phyloP scores from a whole-genome alignment of 179 eudicot species.

The Dionaea muscipula region DNA sequence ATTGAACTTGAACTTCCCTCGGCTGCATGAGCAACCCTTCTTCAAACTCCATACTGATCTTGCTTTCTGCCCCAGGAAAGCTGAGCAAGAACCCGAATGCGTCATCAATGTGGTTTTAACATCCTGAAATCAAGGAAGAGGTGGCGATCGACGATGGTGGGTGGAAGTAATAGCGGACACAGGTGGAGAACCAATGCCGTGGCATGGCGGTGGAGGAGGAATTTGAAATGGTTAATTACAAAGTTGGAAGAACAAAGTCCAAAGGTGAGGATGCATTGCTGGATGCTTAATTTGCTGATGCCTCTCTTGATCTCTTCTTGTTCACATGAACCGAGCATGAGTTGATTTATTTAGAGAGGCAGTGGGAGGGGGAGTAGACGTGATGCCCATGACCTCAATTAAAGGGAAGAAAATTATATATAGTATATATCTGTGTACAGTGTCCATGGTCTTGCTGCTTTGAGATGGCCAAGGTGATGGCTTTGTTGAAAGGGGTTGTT shows the following conservation, averaged over 20 bases:
- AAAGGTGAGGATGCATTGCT: neutral
- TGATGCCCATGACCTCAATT: slow-evolving; percentile 39
- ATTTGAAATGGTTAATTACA: neutral
- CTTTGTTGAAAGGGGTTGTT: neutral
- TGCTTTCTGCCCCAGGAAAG: no score
- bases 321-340: slow-evolving; percentile 22
- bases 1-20: slow-evolving; percentile 35
- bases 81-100: neutral
- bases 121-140: neutral
- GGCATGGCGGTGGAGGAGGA: neutral
- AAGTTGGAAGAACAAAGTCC: neutral
- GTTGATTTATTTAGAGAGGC: slow-evolving; percentile 12
- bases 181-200: neutral
- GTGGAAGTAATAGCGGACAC: neutral
- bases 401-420: no score
- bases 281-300: no score
- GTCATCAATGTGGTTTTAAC: slow-evolving; percentile 10
- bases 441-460: neutral
- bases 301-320: neutral
- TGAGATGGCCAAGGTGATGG: neutral
- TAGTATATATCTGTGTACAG: no score
- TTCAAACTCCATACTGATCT: slow-evolving; percentile 52
- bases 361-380: slow-evolving; percentile 24
- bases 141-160: neutral
- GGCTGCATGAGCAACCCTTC: slow-evolving; percentile 52